Percentiles rank a stretch among this genome's conserved stretches.
Evolutionary conservation across 352 stramenopile genomes (phyloP).

Genomic region (Thalassiosira hispida): DNA sequence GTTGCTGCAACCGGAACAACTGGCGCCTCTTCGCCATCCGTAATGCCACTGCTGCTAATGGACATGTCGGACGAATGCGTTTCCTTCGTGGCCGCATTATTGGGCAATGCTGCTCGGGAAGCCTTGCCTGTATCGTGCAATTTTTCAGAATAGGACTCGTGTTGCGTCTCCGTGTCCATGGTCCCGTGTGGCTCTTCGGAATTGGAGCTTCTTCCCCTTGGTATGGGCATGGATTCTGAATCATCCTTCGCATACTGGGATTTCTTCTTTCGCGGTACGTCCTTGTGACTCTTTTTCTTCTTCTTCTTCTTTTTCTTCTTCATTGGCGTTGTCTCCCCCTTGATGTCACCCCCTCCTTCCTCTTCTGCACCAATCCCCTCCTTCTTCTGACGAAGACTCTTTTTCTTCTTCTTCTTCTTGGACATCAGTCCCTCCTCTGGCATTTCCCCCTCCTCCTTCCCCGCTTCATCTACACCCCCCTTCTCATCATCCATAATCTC

Average conservation of each 20-base stretch:
- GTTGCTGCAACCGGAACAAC: no score
- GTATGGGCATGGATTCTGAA: background rate
- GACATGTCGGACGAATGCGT: slow-evolving; percentile 11
- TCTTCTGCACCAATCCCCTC: no score
- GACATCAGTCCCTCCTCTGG: background rate
- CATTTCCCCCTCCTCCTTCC: background rate
- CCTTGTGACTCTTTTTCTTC: background rate
- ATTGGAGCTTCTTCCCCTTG: background rate
- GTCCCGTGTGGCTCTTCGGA: background rate
- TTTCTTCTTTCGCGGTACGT: background rate
- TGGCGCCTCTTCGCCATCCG: background rate
- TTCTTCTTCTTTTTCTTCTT: slow-evolving; percentile 1
- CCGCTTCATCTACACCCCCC: background rate
- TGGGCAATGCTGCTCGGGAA: no score
- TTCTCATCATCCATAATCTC: background rate
- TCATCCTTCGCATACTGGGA: background rate
- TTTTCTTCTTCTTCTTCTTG: slow-evolving; percentile 14
- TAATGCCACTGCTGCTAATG: background rate
- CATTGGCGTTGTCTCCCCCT: background rate
- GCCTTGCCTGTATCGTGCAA: no score
- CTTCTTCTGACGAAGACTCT: background rate
- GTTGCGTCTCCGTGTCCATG: background rate
- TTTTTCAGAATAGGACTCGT: no score
- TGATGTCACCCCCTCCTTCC: no score
- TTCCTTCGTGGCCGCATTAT: background rate